Percentiles rank a stretch among this genome's conserved stretches.
phyloP scores from a whole-genome alignment of 2,329 filamentous ascomycete species.

The Scolecobasidium constrictum region DNA sequence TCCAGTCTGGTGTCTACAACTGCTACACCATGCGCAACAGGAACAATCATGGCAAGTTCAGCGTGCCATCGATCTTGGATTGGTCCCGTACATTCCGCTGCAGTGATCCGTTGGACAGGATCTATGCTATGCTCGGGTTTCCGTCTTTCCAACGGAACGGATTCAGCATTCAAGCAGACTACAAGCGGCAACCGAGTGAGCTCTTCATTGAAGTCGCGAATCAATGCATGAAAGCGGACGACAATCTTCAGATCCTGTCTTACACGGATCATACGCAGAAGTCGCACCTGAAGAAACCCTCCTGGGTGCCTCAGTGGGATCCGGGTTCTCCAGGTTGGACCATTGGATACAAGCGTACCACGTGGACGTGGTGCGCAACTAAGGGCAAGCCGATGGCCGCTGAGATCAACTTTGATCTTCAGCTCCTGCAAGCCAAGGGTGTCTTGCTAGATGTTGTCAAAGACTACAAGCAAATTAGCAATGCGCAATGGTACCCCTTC shows the following conservation, averaged over 20 bases:
- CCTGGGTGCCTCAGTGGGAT: conserved; percentile 9
- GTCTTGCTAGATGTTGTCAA: neutral
- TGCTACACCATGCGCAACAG: conserved; percentile 1
- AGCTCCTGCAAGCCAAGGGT: neutral
- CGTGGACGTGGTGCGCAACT: neutral
- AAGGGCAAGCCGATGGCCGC: neutral
- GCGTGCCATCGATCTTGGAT: neutral
- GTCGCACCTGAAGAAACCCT: conserved; percentile 1
- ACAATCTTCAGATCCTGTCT: neutral
- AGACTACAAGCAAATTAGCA: neutral
- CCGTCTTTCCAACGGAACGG: neutral
- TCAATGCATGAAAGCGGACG: neutral
- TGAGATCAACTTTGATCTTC: neutral
- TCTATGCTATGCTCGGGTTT: conserved; percentile 1
- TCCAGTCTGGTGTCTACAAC: neutral
- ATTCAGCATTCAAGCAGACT: neutral
- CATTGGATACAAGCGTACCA: neutral
- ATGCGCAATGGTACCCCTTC: neutral
- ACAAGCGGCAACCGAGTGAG: neutral
- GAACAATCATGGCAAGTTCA: neutral
- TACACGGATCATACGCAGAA: neutral
- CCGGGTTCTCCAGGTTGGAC: neutral
- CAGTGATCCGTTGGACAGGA: conserved; percentile 1
- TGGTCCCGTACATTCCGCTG: neutral
- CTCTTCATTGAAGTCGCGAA: neutral